Percentiles rank a stretch among this genome's conserved stretches.
Evolutionary conservation across 495 filamentous ascomycete genomes (phyloP).

Genomic region (Penicillium fimorum): DNA sequence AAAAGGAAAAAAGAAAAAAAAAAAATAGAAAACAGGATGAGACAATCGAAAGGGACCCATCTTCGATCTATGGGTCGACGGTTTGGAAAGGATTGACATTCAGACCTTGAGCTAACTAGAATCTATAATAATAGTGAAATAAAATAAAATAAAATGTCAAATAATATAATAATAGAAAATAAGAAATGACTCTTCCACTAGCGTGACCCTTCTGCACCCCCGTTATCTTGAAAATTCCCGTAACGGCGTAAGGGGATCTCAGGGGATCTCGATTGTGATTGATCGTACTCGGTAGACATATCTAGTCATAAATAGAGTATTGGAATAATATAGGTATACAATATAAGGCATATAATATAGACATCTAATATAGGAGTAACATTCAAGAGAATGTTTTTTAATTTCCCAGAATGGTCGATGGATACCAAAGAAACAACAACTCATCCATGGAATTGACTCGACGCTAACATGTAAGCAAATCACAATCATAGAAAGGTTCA

Average conservation of each 20-base stretch:
- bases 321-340: constrained; percentile 9
- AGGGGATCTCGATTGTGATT: constrained; percentile 5
- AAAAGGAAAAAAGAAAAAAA: constrained; percentile 13
- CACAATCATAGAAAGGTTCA: background rate
- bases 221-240: constrained; percentile 31
- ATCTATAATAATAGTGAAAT: background rate
- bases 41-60: constrained; percentile 26
- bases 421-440: background rate
- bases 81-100: constrained; percentile 32
- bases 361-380: too few species aligned
- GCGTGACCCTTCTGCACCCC: constrained; percentile 33
- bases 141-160: constrained; percentile 5
- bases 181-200: constrained; percentile 31
- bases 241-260: constrained; percentile 31
- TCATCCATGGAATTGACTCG: constrained; percentile 4
- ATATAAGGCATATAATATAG: background rate
- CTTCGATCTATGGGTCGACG: constrained; percentile 31
- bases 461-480: constrained; percentile 5
- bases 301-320: background rate
- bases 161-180: constrained; percentile 14
- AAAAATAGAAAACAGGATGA: constrained; percentile 15
- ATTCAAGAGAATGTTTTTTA: constrained; percentile 3
- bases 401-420: constrained; percentile 3
- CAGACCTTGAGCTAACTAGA: constrained; percentile 15
- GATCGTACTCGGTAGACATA: background rate